Percentiles rank a stretch among this genome's conserved stretches.
These are phyloP conservation scores for Alternaria dauci DNA, from an alignment of 2,329 filamentous ascomycete genomes.

Conservation along the genomic window DNA sequence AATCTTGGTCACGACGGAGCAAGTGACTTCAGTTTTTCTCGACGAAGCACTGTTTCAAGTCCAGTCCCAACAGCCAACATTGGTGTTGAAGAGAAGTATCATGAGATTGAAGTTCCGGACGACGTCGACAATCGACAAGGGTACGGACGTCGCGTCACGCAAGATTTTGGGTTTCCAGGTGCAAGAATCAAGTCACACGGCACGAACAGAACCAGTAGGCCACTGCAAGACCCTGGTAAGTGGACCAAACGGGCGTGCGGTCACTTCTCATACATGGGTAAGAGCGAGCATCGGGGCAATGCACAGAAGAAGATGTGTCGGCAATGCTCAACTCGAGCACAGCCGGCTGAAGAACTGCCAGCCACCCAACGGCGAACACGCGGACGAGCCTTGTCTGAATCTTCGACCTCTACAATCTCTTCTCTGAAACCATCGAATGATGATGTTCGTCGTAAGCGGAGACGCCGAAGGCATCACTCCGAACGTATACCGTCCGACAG, in stretches of 20 bases:
- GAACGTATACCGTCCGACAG: conserved; percentile 28
- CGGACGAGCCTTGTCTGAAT: conserved; percentile 23
- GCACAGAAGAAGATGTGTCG: conserved; percentile 28
- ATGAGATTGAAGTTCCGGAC: conserved; percentile 30
- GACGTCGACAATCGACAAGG: conserved; percentile 39
- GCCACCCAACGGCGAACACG: conserved; percentile 12
- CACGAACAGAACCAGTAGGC: conserved; percentile 19
- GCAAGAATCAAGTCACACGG: conserved; percentile 37
- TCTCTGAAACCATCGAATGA: conserved; percentile 10
- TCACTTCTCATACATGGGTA: conserved; percentile 34
- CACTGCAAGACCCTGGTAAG: conserved; percentile 31
- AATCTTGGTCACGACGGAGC: conserved; percentile 38
- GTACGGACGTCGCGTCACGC: conserved; percentile 44
- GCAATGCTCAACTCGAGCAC: conserved; percentile 30
- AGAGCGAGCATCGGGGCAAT: conserved; percentile 23
- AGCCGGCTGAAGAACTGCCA: conserved; percentile 1
- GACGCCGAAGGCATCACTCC: conserved; percentile 23
- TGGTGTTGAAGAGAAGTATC: conserved; percentile 26
- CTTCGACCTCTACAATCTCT: conserved; percentile 21
- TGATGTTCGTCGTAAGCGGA: neutral
- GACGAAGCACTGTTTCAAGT: conserved; percentile 13
- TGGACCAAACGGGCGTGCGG: conserved; percentile 43
- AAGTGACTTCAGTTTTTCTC: conserved; percentile 25
- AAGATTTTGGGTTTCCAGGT: conserved; percentile 47
- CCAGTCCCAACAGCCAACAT: conserved; percentile 15